These are phyloP conservation scores for Tolypocladium pustulatum DNA, from an alignment of 2,329 filamentous ascomycete genomes.

Conservation along the genomic window DNA sequence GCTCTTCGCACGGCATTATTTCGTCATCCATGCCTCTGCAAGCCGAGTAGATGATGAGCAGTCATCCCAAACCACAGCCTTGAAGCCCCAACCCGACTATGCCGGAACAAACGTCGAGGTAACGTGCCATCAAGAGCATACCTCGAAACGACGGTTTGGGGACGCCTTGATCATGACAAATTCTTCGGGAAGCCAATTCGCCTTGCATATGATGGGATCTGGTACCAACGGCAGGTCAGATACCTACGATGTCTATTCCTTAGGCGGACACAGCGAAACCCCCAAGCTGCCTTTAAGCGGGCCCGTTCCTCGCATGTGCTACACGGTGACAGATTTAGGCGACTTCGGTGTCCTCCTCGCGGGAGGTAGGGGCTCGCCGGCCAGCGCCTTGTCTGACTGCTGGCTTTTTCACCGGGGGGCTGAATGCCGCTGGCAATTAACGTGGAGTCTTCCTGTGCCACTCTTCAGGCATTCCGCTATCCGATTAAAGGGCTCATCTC, in stretches of 20 bases:
- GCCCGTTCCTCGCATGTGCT: conserved; percentile 51
- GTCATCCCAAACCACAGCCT: no score
- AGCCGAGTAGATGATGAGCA: not conserved
- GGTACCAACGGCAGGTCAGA: conserved; percentile 32
- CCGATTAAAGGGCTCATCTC: conserved; percentile 34
- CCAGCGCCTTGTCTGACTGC: conserved; percentile 57
- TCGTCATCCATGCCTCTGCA: conserved; percentile 53
- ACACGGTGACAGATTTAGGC: conserved; percentile 60
- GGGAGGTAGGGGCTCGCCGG: conserved; percentile 72
- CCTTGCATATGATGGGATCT: conserved; percentile 32
- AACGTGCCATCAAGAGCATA: conserved; percentile 5
- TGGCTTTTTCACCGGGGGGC: conserved; percentile 56
- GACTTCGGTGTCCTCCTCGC: conserved; percentile 50
- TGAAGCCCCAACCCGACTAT: no score
- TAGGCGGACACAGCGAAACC: conserved; percentile 7
- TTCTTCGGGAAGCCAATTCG: conserved; percentile 30
- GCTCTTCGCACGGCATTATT: conserved; percentile 76
- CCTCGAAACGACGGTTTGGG: conserved; percentile 46
- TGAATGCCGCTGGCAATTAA: conserved; percentile 46
- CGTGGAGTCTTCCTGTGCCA: conserved; percentile 55
- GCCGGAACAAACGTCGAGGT: conserved; percentile 4
- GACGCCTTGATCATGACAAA: conserved; percentile 34
- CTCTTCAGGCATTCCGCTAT: conserved; percentile 67
- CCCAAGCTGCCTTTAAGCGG: conserved; percentile 18
- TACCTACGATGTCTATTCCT: conserved; percentile 40